phyloP scores from a whole-genome alignment of 225 moss, liverwort and hornwort species.

The Physcomitrellopsis africana region DNA sequence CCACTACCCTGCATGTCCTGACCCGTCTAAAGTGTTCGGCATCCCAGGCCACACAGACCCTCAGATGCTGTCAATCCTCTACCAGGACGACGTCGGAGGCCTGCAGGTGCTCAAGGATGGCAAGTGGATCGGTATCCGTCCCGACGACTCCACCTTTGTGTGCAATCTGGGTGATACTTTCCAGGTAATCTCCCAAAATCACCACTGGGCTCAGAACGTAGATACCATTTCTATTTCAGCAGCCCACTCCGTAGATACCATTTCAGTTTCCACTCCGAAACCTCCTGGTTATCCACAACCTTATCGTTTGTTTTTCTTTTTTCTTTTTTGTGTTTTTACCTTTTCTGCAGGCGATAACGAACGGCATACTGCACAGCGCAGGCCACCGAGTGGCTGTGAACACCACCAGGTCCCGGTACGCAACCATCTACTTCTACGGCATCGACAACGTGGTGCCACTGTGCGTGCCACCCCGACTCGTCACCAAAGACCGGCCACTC shows the following conservation, averaged over 20 bases:
- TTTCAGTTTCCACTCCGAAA: too few relatives aligned
- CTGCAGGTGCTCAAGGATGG: conserved; percentile 45
- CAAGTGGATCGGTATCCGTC: conserved; percentile 53
- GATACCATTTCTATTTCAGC: neutral
- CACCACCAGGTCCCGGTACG: conserved; percentile 33
- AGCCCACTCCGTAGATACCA: too few relatives aligned
- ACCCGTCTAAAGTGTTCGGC: conserved; percentile 42
- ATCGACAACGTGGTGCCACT: conserved; percentile 44
- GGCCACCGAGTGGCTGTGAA: conserved; percentile 47
- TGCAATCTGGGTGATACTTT: conserved; percentile 53
- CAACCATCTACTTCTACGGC: conserved; percentile 52
- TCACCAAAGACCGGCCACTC: conserved; percentile 42
- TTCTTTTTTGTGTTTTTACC: too few relatives aligned
- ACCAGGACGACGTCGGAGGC: conserved; percentile 50
- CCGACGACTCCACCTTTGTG: conserved; percentile 47
- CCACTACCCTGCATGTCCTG: conserved; percentile 45
- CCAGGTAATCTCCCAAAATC: conserved; percentile 17
- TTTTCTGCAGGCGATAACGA: conserved; percentile 36
- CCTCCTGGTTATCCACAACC: too few relatives aligned
- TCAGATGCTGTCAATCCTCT: conserved; percentile 41
- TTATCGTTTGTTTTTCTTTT: too few relatives aligned
- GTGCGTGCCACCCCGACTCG: conserved; percentile 37
- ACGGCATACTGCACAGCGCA: conserved; percentile 44
- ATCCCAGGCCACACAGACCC: conserved; percentile 50
- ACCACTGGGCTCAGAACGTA: neutral